A percentile compares a stretch with the other conserved stretches of the same genome.
Conservation (phyloP, 2,329 filamentous ascomycete genomes). For the Xylariaceae sp. region DNA sequence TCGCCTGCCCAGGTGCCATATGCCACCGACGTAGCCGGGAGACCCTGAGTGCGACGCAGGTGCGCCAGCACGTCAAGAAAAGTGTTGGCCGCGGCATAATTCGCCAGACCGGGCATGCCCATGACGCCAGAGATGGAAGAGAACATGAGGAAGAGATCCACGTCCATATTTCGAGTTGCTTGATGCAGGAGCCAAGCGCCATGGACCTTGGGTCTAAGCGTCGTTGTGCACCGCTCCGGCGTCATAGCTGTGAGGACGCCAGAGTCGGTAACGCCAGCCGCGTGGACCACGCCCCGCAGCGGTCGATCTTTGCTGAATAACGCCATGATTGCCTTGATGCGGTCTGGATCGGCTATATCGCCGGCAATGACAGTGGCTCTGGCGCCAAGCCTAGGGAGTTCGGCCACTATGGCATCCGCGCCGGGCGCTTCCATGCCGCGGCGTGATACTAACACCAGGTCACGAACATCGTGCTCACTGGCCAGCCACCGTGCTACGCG, state of each 20-base stretch:
- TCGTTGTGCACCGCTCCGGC: slow-evolving; percentile 32
- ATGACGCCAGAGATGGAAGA: slow-evolving; percentile 39
- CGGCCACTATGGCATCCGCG: slow-evolving; percentile 32
- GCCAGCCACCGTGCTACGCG: slow-evolving; percentile 37
- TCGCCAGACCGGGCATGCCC: slow-evolving; percentile 35
- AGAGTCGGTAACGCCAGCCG: slow-evolving; percentile 36
- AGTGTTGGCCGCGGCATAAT: slow-evolving; percentile 38
- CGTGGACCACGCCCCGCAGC: slow-evolving; percentile 41
- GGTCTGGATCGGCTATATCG: slow-evolving; percentile 33
- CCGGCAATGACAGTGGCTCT: slow-evolving; percentile 33
- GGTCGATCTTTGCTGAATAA: slow-evolving; percentile 34
- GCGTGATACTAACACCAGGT: slow-evolving; percentile 40
- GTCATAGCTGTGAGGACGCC: slow-evolving; percentile 39
- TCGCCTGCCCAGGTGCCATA: slow-evolving; percentile 39
- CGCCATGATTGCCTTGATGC: slow-evolving; percentile 31
- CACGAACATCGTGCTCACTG: slow-evolving; percentile 33
- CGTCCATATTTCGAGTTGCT: slow-evolving; percentile 31
- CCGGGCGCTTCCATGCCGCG: slow-evolving; percentile 36
- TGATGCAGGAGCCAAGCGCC: slow-evolving; percentile 38
- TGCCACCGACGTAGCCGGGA: slow-evolving; percentile 37
- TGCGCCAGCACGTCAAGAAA: slow-evolving; percentile 36
- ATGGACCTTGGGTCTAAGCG: slow-evolving; percentile 34
- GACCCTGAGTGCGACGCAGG: slow-evolving; percentile 25
- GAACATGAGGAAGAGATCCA: slow-evolving; percentile 38
- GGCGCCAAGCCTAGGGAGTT: slow-evolving; percentile 32